A percentile compares a stretch with the other conserved stretches of the same genome.
phyloP scores from a whole-genome alignment of 1,284 basidiomycete genomes.

The Papiliotrema laurentii region DNA sequence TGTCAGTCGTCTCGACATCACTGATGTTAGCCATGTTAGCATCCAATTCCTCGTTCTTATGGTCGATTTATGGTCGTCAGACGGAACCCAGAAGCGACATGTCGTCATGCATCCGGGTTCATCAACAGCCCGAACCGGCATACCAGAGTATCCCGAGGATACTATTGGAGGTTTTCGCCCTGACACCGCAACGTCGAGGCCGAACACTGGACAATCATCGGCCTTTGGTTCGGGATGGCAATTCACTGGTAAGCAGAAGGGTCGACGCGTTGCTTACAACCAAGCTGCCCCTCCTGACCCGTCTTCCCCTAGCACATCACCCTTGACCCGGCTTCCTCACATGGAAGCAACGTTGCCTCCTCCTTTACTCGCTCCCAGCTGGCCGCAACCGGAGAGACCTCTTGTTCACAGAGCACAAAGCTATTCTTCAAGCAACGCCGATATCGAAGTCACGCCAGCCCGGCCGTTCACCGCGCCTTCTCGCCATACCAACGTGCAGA shows the following conservation, averaged over 20 bases:
- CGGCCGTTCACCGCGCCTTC: background rate
- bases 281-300: too few relatives aligned
- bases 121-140: background rate
- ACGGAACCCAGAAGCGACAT: constrained; percentile 73
- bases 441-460: too few relatives aligned
- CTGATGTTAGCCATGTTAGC: constrained; percentile 64
- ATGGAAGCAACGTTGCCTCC: background rate
- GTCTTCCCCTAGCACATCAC: too few relatives aligned
- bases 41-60: constrained; percentile 80
- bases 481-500: too few relatives aligned
- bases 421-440: too few relatives aligned
- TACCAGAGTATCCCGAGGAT: background rate
- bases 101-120: constrained; percentile 71
- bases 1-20: constrained; percentile 21
- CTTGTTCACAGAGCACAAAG: too few relatives aligned
- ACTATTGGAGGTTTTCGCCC: constrained; percentile 1
- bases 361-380: background rate
- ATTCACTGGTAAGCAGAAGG: background rate
- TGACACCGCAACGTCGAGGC: background rate
- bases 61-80: constrained; percentile 80
- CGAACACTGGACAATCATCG: background rate
- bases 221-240: background rate
- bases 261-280: background rate
- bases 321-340: too few relatives aligned
- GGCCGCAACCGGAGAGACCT: too few relatives aligned